A percentile compares a stretch with the other conserved stretches of the same genome.
Conservation (phyloP, 2,329 filamentous ascomycete species). For the Neurospora sp. region DNA sequence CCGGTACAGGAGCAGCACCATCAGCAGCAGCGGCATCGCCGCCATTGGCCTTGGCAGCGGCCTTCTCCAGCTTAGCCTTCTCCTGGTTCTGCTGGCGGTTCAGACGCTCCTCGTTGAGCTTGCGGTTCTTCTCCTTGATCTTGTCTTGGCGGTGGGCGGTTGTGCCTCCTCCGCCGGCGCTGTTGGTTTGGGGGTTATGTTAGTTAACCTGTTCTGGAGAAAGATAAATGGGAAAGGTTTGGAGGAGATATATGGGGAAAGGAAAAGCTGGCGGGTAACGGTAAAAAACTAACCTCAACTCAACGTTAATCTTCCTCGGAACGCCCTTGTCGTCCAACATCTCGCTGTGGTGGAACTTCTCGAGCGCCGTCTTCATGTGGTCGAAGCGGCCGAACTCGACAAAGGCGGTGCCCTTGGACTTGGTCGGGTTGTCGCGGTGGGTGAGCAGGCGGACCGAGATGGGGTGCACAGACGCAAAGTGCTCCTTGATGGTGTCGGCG, state of each 20-base stretch:
- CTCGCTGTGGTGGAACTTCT: conserved; percentile 77
- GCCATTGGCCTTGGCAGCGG: conserved; percentile 23
- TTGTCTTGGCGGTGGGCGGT: conserved; percentile 61
- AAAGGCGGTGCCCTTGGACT: conserved; percentile 56
- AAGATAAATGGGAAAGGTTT: not conserved
- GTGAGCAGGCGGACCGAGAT: conserved; percentile 63
- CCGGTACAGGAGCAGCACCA: not conserved
- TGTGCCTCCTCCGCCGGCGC: conserved; percentile 78
- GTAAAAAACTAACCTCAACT: conserved; percentile 59
- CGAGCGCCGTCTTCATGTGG: conserved; percentile 85
- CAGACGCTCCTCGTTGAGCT: conserved; percentile 58
- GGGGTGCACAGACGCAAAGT: conserved; percentile 70
- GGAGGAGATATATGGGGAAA: not conserved
- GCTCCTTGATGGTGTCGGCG: conserved; percentile 53
- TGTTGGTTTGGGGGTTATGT: conserved; percentile 23
- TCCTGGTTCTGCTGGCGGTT: conserved; percentile 36
- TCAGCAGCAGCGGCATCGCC: conserved; percentile 10
- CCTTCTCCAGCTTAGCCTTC: conserved; percentile 26
- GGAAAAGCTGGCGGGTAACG: not conserved
- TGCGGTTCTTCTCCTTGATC: conserved; percentile 77
- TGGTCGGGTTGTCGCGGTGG: conserved; percentile 35
- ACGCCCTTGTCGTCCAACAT: conserved; percentile 50
- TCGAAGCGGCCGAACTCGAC: conserved; percentile 81
- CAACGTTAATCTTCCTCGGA: conserved; percentile 78
- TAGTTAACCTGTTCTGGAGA: not conserved